These are phyloP conservation scores for Flaveria robusta DNA, from an alignment of 129 eudicot genomes.

Conservation along the genomic window DNA sequence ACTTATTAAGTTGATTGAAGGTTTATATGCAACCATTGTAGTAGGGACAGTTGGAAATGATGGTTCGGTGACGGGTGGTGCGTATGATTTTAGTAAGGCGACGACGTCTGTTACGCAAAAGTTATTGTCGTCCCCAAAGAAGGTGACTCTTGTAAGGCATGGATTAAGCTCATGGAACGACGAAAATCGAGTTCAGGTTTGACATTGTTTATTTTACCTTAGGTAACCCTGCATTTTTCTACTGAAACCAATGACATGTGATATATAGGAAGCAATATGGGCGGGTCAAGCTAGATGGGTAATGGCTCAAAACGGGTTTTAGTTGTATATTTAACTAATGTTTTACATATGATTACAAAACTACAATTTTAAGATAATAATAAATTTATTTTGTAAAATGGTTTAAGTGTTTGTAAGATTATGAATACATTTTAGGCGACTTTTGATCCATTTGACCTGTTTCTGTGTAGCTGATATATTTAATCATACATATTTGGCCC, in stretches of 20 bases:
- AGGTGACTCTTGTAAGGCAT: constrained; percentile 73
- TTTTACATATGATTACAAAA: not conserved
- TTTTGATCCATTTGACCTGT: not conserved
- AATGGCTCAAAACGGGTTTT: not conserved
- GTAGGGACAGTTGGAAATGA: constrained; percentile 43
- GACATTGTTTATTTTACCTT: constrained; percentile 10
- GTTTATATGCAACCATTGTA: constrained; percentile 19
- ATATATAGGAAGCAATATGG: not conserved
- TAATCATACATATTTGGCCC: not conserved
- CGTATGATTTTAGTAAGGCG: constrained; percentile 64
- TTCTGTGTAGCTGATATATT: not conserved
- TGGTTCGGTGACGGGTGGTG: constrained; percentile 67
- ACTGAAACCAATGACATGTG: not conserved
- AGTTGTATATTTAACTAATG: not conserved
- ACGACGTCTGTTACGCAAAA: constrained; percentile 68
- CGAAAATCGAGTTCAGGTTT: constrained; percentile 77
- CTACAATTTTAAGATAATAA: not conserved
- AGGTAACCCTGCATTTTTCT: not conserved
- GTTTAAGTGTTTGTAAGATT: not conserved
- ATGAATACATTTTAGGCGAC: not conserved
- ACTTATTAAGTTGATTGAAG: not conserved
- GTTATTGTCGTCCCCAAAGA: constrained; percentile 60
- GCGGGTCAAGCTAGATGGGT: not conserved
- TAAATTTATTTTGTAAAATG: not conserved
- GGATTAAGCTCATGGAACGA: constrained; percentile 83